Conservation (phyloP, 2,329 filamentous ascomycete species). For the Incumbomyces lentus region DNA sequence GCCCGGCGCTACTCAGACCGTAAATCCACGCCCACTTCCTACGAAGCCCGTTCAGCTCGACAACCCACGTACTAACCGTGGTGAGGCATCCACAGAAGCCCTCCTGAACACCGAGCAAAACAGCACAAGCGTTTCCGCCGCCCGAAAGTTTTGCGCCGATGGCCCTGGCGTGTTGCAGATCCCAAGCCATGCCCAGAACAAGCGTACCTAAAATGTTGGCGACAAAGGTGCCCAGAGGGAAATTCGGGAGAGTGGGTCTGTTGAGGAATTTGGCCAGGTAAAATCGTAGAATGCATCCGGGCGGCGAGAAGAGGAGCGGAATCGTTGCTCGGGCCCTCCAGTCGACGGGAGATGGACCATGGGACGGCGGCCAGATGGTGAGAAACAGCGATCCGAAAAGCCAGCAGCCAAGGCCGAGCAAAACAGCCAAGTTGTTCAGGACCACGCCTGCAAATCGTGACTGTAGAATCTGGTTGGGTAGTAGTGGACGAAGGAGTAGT, state of each 20-base stretch:
- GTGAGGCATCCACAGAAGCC: constrained; percentile 57
- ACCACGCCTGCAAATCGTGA: constrained; percentile 44
- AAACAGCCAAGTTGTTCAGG: constrained; percentile 50
- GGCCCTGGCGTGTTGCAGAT: constrained; percentile 55
- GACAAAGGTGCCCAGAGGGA: constrained; percentile 71
- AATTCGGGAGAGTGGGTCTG: constrained; percentile 43
- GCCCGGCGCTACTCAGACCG: constrained; percentile 43
- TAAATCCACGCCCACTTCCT: constrained; percentile 49
- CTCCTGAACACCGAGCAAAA: constrained; percentile 52
- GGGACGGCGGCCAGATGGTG: constrained; percentile 53
- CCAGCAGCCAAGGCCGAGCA: constrained; percentile 62
- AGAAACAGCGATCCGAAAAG: constrained; percentile 57
- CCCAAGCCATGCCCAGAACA: constrained; percentile 63
- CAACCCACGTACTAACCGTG: constrained; percentile 55
- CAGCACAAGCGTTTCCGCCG: constrained; percentile 41
- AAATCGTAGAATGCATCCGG: constrained; percentile 63
- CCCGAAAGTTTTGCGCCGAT: constrained; percentile 28
- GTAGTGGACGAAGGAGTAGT: constrained; percentile 44
- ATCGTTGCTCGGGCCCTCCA: constrained; percentile 68
- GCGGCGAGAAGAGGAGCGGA: constrained; percentile 64
- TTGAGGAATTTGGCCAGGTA: constrained; percentile 61
- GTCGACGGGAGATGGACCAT: constrained; percentile 22
- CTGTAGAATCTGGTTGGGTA: constrained; percentile 44
- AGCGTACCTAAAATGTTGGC: constrained; percentile 67
- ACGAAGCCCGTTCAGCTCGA: constrained; percentile 43